Evolutionary conservation across 345 rosid species (phyloP).

Genomic region (Durio zibethinus): DNA sequence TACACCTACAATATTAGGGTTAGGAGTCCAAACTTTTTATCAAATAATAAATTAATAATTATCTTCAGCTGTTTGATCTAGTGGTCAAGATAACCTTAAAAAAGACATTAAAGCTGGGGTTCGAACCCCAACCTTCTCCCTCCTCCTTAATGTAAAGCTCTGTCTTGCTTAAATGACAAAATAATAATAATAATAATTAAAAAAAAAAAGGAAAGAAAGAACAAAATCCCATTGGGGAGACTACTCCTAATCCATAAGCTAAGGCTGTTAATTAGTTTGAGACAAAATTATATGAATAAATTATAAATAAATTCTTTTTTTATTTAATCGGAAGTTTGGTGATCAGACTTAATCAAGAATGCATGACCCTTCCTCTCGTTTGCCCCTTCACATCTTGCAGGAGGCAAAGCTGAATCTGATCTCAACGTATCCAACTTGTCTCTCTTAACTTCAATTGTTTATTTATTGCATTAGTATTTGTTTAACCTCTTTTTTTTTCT

Average conservation of each 20-base stretch:
- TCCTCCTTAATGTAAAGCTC: no score
- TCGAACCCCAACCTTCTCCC: no score
- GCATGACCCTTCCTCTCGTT: background rate
- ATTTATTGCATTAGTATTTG: no score
- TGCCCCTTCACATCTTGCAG: slow-evolving; percentile 25
- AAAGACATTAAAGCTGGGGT: no score
- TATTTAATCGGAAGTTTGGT: slow-evolving; percentile 4
- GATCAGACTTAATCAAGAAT: slow-evolving; percentile 13
- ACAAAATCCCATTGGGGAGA: background rate
- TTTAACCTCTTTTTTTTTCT: no score
- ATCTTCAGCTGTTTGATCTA: no score
- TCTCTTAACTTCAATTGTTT: background rate
- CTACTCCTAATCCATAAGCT: background rate
- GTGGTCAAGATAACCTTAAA: no score
- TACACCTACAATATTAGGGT: background rate
- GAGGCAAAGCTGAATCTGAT: slow-evolving; percentile 20
- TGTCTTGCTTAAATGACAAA: no score
- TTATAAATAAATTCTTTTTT: background rate
- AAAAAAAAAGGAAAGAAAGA: background rate
- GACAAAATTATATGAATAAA: background rate
- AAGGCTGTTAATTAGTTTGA: background rate
- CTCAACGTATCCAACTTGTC: slow-evolving; percentile 14
- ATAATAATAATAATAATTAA: no score
- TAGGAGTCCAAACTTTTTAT: no score
- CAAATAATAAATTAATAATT: no score